Evolutionary conservation across 169 alveolate genomes (phyloP).

Genomic region (Eimeria falciformis): DNA sequence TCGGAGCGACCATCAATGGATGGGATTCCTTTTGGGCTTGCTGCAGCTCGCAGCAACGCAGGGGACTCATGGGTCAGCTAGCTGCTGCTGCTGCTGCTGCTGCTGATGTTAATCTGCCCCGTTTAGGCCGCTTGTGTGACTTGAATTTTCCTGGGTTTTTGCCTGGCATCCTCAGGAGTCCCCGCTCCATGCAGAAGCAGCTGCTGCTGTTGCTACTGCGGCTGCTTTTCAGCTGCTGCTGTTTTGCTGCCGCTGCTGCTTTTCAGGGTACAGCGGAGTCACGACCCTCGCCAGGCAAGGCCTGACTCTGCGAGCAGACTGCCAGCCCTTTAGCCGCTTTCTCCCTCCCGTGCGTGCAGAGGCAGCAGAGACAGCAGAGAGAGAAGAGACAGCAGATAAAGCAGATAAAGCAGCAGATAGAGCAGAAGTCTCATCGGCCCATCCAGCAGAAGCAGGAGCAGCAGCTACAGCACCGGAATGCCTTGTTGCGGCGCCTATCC

Average conservation of each 20-base stretch:
- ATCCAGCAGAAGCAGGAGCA: neutral
- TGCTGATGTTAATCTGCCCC: neutral
- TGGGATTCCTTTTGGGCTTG: conserved; percentile 43
- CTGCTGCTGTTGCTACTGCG: conserved; percentile 23
- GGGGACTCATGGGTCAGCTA: conserved; percentile 44
- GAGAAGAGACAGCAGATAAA: neutral
- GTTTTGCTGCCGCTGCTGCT: neutral
- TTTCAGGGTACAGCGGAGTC: conserved; percentile 51
- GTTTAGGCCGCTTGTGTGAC: neutral
- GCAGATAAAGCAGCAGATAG: neutral
- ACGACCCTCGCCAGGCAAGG: conserved; percentile 46
- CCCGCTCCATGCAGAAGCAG: neutral
- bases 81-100: conserved; percentile 54
- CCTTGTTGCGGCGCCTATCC: neutral
- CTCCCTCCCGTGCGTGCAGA: neutral
- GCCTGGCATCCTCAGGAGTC: neutral
- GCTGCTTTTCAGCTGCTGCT: neutral
- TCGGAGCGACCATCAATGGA: conserved; percentile 7
- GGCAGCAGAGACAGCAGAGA: conserved; percentile 33
- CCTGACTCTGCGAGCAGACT: conserved; percentile 23
- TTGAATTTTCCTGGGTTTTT: neutral
- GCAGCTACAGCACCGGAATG: neutral
- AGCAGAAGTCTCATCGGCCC: neutral
- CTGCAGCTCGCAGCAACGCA: neutral
- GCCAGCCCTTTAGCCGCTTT: conserved; percentile 53